phyloP scores from a whole-genome alignment of 2,329 filamentous ascomycete genomes.

The Curvularia spicifera region DNA sequence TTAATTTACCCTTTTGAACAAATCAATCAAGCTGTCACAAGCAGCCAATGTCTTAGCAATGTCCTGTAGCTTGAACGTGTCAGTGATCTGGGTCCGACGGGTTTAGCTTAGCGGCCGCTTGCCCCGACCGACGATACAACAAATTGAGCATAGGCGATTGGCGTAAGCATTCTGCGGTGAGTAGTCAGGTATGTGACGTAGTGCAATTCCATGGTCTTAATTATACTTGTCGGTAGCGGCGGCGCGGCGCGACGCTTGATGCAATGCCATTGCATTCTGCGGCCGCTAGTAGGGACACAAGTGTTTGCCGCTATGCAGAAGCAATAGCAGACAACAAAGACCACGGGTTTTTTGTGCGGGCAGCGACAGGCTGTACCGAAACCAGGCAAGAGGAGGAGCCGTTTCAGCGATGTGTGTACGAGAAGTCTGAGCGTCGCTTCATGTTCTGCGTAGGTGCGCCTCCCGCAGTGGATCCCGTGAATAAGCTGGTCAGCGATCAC shows the following conservation, averaged over 20 bases:
- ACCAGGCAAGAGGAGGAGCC: conserved; percentile 16
- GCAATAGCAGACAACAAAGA: conserved; percentile 10
- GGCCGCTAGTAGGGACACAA: background rate
- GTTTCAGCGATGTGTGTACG: conserved; percentile 11
- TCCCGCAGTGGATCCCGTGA: conserved; percentile 16
- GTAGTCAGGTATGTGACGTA: conserved; percentile 4
- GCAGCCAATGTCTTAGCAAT: background rate
- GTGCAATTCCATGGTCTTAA: conserved; percentile 1
- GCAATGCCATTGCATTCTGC: background rate
- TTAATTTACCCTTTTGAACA: conserved; percentile 4
- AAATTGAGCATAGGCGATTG: conserved; percentile 4
- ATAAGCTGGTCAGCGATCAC: conserved; percentile 19
- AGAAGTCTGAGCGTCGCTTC: conserved; percentile 3
- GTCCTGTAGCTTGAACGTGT: background rate
- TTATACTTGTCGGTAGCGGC: background rate
- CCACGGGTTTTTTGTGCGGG: conserved; percentile 13
- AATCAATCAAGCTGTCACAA: conserved; percentile 6
- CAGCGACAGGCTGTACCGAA: conserved; percentile 9
- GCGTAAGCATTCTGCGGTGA: conserved; percentile 11
- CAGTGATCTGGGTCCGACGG: background rate
- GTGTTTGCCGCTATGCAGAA: conserved; percentile 10
- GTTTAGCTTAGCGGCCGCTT: background rate
- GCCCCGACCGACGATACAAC: conserved; percentile 3
- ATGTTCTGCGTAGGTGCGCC: conserved; percentile 1
- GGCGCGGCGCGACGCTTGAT: background rate